Base-by-base conservation (phyloP, 345 rosid genomes). In the Geranium rotundifolium region DNA sequence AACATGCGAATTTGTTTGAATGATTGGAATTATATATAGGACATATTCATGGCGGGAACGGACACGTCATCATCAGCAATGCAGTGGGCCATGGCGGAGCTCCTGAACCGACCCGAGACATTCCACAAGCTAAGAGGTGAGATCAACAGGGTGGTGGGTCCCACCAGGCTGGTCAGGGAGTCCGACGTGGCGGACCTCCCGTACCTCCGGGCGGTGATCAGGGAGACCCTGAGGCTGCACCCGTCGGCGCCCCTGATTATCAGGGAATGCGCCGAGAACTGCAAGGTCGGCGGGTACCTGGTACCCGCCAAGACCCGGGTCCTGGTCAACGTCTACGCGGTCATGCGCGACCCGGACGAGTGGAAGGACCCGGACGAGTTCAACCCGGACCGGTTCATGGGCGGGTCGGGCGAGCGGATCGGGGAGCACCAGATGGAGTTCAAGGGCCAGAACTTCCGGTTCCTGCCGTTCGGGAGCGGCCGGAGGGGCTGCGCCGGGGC, bases 81-180 rank as follows among this genome's bases (percentile, higher is more conserved):
- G 76, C 84, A 78, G n/a, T 80, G 84, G 84, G 79, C 82, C 17
- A 83, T 83, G 78, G 80, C 61, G 7, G 73, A 80, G 71, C 81
- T 83, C 60, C 72, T 80, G 56, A 83, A 76, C 75, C 34, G 65
- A 17, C 81, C 78, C 3, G 20, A 20, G 4, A 63, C 65, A 19
- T 76, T 78, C 63, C 27, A 64, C 34, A 83, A 71, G 59, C 74
- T 76, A 6, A 62, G 84, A 54, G 76, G 70, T 0, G 84, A 83
- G 69, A 78, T 80, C 65, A 59, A 75, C 19, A 10, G 63, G 3
- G 71, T 76, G 0, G 77, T 76, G 12, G 79, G 77, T 2, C 31
- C 65, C 4, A 62, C 34, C 41, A 70, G 80, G 54, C 52, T 72
- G n/a, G 74, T 84, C 58, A 70, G 63, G 46, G 84, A 81, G 63